These are phyloP conservation scores for Priceomyces castillae DNA, from an alignment of 805 yeast genomes.

Conservation along the genomic window DNA sequence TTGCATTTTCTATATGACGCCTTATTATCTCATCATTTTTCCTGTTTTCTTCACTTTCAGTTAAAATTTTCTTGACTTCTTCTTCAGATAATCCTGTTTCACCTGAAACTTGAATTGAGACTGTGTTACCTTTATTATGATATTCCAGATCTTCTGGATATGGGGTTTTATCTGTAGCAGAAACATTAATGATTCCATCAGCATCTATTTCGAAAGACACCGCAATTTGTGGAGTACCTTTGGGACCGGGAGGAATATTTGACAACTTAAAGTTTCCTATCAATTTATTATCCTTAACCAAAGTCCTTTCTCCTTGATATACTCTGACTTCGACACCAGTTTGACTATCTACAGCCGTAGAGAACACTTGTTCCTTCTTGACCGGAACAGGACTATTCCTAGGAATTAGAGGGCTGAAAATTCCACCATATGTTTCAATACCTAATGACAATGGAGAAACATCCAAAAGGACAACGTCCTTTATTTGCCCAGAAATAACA, in stretches of 20 bases:
- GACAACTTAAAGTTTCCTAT: conserved; percentile 72
- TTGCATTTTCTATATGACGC: conserved; percentile 68
- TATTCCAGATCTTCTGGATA: conserved; percentile 35
- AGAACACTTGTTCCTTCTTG: conserved; percentile 68
- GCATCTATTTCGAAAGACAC: conserved; percentile 81
- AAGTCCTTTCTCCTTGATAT: conserved; percentile 77
- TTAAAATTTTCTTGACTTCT: conserved; percentile 61
- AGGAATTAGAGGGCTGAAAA: conserved; percentile 74
- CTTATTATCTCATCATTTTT: conserved; percentile 58
- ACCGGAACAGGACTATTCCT: conserved; percentile 77
- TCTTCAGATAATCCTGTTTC: conserved; percentile 67
- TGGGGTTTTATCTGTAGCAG: conserved; percentile 53
- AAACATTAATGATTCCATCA: conserved; percentile 64
- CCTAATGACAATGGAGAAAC: conserved; percentile 83
- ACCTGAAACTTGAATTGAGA: conserved; percentile 65
- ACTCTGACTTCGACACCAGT: conserved; percentile 80
- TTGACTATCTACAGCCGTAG: conserved; percentile 83
- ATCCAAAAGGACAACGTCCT: conserved; percentile 72
- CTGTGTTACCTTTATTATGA: conserved; percentile 48
- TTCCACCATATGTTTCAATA: conserved; percentile 82
- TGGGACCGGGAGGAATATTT: conserved; percentile 72
- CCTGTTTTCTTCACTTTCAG: conserved; percentile 63
- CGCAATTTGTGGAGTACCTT: conserved; percentile 76
- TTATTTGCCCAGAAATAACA: conserved; percentile 76
- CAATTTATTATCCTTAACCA: conserved; percentile 73